Conservation (phyloP, 2,329 filamentous ascomycete genomes). For the Coniochaeta prunicola region DNA sequence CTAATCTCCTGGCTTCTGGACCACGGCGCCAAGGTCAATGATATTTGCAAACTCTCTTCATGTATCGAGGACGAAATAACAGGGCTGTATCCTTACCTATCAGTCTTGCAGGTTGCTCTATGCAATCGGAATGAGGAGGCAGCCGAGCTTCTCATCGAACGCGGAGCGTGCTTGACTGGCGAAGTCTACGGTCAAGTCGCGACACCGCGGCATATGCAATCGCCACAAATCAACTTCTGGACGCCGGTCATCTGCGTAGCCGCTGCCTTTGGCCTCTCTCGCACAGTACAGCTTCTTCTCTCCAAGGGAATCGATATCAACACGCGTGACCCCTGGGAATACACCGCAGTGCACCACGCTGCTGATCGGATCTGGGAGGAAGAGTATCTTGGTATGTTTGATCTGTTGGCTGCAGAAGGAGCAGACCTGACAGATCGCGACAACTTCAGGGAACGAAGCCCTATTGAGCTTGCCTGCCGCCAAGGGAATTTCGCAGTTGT, state of each 20-base stretch:
- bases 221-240: neutral
- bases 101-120: neutral
- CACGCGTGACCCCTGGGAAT: neutral
- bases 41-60: neutral
- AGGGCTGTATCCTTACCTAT: neutral
- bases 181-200: neutral
- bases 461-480: neutral
- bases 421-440: neutral
- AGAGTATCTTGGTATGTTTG: neutral
- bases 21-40: neutral
- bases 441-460: neutral
- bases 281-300: neutral
- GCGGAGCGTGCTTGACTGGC: neutral
- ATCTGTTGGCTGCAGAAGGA: neutral
- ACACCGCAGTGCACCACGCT: neutral
- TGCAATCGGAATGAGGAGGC: neutral
- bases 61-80: neutral
- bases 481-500: neutral
- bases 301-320: neutral
- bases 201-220: neutral
- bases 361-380: neutral
- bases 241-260: neutral
- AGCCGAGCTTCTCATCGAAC: neutral
- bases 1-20: neutral
- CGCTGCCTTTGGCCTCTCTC: neutral